These are phyloP conservation scores for Boehmeria nivea DNA, from an alignment of 306 rosid species.

Conservation along the genomic window DNA sequence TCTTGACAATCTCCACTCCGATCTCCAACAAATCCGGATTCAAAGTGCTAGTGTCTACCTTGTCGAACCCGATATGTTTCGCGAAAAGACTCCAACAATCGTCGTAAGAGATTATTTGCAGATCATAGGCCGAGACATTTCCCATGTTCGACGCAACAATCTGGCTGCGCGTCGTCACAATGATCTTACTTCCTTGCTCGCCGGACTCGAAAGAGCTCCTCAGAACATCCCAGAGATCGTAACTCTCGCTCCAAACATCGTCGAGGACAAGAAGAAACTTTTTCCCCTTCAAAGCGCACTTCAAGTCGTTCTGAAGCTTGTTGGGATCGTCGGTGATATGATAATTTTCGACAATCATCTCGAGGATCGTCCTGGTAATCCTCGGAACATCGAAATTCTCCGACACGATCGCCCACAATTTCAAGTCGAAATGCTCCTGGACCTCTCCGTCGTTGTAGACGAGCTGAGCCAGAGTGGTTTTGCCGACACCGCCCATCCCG, in stretches of 20 bases:
- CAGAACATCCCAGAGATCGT: neutral
- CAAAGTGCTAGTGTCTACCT: neutral
- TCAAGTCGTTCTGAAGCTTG: too few relatives aligned
- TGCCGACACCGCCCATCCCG: conserved; percentile 4
- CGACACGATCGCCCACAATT: too few relatives aligned
- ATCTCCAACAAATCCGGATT: neutral
- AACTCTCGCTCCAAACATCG: neutral
- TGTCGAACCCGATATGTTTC: neutral
- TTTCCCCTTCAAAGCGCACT: neutral
- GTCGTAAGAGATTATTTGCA: neutral
- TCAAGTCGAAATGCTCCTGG: too few relatives aligned
- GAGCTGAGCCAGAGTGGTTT: conserved; percentile 4
- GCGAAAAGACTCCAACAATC: conserved; percentile 18
- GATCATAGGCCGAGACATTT: neutral
- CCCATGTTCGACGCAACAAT: neutral
- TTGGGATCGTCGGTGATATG: too few relatives aligned
- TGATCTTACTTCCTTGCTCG: conserved; percentile 2
- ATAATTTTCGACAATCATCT: neutral
- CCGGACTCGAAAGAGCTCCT: neutral
- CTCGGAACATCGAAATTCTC: conserved; percentile 2
- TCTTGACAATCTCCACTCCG: conserved; percentile 16
- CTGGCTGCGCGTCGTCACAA: conserved; percentile 7
- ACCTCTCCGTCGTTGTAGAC: too few relatives aligned
- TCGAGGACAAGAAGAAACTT: neutral
- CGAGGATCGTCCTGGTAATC: neutral